Evolutionary conservation across 2,329 filamentous ascomycete genomes (phyloP), one percentile per base, ranked within the genome.

Genomic region (Fonsecaea monophora): DNA sequence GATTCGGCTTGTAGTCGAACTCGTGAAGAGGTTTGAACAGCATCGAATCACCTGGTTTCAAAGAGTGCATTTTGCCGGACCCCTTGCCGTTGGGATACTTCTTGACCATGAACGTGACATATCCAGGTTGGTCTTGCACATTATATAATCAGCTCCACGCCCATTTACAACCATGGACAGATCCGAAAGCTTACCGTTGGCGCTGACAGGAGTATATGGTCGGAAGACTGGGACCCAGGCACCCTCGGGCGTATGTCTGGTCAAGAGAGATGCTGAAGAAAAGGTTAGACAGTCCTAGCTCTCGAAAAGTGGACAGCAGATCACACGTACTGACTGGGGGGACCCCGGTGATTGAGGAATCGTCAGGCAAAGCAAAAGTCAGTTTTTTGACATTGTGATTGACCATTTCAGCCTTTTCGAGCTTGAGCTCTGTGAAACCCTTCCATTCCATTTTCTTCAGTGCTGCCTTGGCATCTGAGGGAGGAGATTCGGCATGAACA

Each of bases 31-130:
- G 80, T 5, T 84, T 81, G 71, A 91, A 87, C 50, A 82, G 83
- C 12, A 92, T 79, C 2, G 78, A 82, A 68, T 90, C 84, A 35
- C 89, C 90, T 0, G 89, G 89, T 15, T 79, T 72, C 5, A 92
- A 80, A 2, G 84, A 85, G 79, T 92, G 89, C n/a, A 92, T 79
- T 72, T 92, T 85, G 0, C 81, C 83, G 72, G 86, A 89, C 50
- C 85, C 84, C 77, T 86, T 87, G 68, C 90, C 90, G 60, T 84
- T 78, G 2, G 89, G 88, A 72, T 92, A 92, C 65, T 84, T 81
- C 77, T 92, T 92, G 13, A 92, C 83, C 54, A 91, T 78, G 18
- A 92, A 79, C 9, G 90, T 87, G 6, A 92, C 72, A 64, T 80
- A 81, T 5, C 89, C 89, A 1, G 82, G 81, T 42, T 87, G 81